Evolutionary conservation across 2,329 filamentous ascomycete species (phyloP).

Genomic region (Penicillium sp.): DNA sequence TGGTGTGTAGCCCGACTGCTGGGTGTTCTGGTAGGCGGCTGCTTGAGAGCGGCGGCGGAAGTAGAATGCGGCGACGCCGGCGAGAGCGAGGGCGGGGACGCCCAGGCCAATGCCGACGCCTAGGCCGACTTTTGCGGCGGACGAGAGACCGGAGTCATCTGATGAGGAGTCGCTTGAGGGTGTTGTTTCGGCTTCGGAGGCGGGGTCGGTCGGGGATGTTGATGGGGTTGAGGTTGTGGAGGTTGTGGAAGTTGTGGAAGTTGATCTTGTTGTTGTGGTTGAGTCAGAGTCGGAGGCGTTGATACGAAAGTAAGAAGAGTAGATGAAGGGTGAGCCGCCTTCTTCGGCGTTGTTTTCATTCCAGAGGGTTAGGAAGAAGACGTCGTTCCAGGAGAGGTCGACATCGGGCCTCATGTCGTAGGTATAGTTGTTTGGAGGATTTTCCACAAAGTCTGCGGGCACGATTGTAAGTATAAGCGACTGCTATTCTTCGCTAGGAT

Average conservation of each 20-base stretch:
- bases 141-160: conserved; percentile 1
- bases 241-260: not conserved
- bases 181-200: not conserved
- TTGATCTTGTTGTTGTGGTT: not conserved
- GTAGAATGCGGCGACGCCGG: conserved; percentile 12
- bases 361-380: conserved; percentile 20
- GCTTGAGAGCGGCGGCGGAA: conserved; percentile 6
- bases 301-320: conserved; percentile 17
- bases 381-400: conserved; percentile 18
- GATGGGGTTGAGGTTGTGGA: conserved; percentile 4
- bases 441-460: conserved; percentile 5
- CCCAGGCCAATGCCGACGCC: conserved; percentile 18
- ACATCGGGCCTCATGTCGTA: conserved; percentile 18
- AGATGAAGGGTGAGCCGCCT: conserved; percentile 13
- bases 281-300: conserved; percentile 8
- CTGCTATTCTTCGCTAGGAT: not conserved
- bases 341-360: conserved; percentile 14
- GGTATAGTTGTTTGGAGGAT: conserved; percentile 3
- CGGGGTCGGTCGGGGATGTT: not conserved
- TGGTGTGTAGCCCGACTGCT: not conserved
- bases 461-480: not conserved
- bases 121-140: conserved; percentile 15
- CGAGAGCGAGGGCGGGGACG: conserved; percentile 11
- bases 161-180: not conserved
- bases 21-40: not conserved